Base-by-base conservation (phyloP, 768 basidiomycete genomes). In the Daedaleopsis nitida region DNA sequence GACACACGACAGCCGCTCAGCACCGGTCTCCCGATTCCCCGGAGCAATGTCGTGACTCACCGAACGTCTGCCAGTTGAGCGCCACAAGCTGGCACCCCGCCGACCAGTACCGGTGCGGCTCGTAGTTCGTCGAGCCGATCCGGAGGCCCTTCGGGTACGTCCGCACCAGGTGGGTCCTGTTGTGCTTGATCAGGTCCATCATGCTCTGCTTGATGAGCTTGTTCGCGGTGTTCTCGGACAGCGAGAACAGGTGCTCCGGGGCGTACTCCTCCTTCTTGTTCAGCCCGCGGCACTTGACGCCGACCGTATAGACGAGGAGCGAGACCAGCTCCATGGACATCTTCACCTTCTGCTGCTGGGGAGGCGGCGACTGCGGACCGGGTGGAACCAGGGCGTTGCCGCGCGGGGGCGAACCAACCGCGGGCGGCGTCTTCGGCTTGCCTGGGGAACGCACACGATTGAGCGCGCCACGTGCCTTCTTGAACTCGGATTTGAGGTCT, bases 51-150 rank as follows among this genome's bases (percentile, higher is more conserved):
- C 17, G 16, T 21, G 13, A 78, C 87, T 57, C 69, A 96, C 94
- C 95, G 65, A 88, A 88, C 0, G 95, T 98, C 75, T 99, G 96
- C 94, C 95, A 98, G 73, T 99, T 99, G 57, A 99, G 81, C 9
- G 96, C 94, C 0, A 95, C 94, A 6, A 98, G 75, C 73, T 98
- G 96, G 13, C 86, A 83, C 0, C 96, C 96, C 2, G 86, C 86
- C 0, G 86, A 85, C 96, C 96, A 99, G 71, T 86, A 95, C 17
- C 86, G 82, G 73, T 94, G 88, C 8, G 96, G 96, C 63, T 90
- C 83, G 67, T 89, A 98, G 69, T 98, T 98, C 23, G 86, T 86
- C 65, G 91, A 94, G 60, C 79, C 87, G 37, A 98, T 79, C 42
- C 96, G 77, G 32, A 80, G 85, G 0, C 92, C 94, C 68, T 88